Conservation (phyloP, 2,329 filamentous ascomycete species). For the Canariomyces notabilis region DNA sequence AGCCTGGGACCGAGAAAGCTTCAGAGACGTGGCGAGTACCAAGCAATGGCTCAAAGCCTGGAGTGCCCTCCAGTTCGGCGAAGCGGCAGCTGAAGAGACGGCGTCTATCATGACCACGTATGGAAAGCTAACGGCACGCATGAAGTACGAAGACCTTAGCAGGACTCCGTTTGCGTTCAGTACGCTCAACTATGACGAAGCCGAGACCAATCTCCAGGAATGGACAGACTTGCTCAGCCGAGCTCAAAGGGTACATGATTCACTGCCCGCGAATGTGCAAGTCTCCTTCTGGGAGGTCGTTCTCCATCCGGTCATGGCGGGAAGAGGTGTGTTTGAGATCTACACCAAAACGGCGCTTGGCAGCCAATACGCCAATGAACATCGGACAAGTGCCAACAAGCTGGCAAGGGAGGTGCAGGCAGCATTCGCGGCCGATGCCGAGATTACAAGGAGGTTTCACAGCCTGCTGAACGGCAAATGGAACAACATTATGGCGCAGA, state of each 20-base stretch:
- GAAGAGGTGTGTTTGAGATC: slow-evolving; percentile 47
- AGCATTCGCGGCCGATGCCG: slow-evolving; percentile 40
- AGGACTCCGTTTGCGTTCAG: slow-evolving; percentile 38
- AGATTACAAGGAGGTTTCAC: slow-evolving; percentile 41
- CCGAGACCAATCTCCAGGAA: slow-evolving; percentile 45
- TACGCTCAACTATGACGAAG: slow-evolving; percentile 54
- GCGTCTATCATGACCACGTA: slow-evolving; percentile 46
- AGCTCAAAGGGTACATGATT: slow-evolving; percentile 42
- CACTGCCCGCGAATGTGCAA: slow-evolving; percentile 36
- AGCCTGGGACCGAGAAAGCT: slow-evolving; percentile 44
- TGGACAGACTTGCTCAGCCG: slow-evolving; percentile 43
- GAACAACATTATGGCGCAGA: slow-evolving; percentile 43
- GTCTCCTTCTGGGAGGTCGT: slow-evolving; percentile 53
- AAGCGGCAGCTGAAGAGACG: slow-evolving; percentile 38
- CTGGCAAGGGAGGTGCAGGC: slow-evolving; percentile 36
- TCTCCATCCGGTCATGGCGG: slow-evolving; percentile 51
- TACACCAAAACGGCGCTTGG: slow-evolving; percentile 39
- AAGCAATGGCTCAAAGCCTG: slow-evolving; percentile 42
- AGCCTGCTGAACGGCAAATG: slow-evolving; percentile 34
- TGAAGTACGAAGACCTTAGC: slow-evolving; percentile 34
- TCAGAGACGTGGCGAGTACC: slow-evolving; percentile 34
- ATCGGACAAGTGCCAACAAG: slow-evolving; percentile 42
- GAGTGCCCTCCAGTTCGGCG: slow-evolving; percentile 45
- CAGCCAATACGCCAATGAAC: slow-evolving; percentile 44
- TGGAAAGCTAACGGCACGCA: slow-evolving; percentile 32